A percentile compares a stretch with the other conserved stretches of the same genome.
phyloP scores from a whole-genome alignment of 306 rosid species.

The Spatholobus suberectus region DNA sequence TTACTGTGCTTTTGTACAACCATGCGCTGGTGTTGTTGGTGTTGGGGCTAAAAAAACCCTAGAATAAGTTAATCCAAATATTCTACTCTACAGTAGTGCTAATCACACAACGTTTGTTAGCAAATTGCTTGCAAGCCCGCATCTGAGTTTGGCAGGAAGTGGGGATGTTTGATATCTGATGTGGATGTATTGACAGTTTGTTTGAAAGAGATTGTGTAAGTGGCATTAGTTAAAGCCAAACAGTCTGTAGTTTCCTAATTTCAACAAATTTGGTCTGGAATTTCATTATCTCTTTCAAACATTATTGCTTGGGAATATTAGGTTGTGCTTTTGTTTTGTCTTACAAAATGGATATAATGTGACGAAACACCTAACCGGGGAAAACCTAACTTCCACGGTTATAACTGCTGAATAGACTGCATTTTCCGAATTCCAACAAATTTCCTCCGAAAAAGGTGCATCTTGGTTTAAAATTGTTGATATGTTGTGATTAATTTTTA shows the following conservation, averaged over 20 bases:
- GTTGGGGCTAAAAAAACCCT: neutral
- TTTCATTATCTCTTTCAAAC: neutral
- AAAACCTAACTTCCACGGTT: neutral
- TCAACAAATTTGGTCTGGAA: neutral
- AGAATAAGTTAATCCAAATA: neutral
- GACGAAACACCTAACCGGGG: neutral
- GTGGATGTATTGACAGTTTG: neutral
- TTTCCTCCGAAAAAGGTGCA: neutral
- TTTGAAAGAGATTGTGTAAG: neutral
- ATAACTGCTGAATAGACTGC: neutral
- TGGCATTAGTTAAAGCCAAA: slow-evolving; percentile 9
- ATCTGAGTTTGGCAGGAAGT: neutral
- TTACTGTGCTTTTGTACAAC: neutral
- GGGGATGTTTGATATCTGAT: slow-evolving; percentile 10
- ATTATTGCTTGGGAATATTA: slow-evolving; percentile 10
- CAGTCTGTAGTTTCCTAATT: neutral
- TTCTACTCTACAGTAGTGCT: neutral
- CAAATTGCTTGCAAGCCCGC: neutral
- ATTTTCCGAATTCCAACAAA: slow-evolving; percentile 6
- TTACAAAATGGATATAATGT: neutral
- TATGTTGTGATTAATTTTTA: neutral
- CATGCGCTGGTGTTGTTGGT: neutral
- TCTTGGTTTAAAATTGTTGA: slow-evolving; percentile 17
- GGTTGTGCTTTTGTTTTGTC: slow-evolving; percentile 1
- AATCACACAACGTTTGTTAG: neutral